phyloP scores from a whole-genome alignment of 2,329 filamentous ascomycete species.

The Bimuria novae-zelandiae region DNA sequence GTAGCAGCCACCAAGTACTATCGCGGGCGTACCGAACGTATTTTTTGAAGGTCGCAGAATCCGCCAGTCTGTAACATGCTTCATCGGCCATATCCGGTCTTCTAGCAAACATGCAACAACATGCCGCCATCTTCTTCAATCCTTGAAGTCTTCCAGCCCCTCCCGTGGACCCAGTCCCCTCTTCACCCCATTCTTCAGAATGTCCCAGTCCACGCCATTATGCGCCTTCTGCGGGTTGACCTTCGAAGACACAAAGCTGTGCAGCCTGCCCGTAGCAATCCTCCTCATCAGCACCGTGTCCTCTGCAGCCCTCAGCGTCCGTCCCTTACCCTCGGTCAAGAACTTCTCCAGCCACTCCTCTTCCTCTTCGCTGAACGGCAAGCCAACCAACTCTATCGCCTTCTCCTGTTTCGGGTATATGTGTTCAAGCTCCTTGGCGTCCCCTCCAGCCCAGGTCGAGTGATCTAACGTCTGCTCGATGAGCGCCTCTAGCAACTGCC shows the following conservation, averaged over 20 bases:
- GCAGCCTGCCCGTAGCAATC: conserved; percentile 68
- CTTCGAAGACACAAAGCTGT: conserved; percentile 46
- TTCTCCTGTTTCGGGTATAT: conserved; percentile 54
- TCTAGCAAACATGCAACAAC: too few relatives aligned
- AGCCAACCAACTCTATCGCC: conserved; percentile 70
- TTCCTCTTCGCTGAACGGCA: conserved; percentile 73
- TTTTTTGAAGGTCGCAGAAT: too few relatives aligned
- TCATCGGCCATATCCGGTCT: too few relatives aligned
- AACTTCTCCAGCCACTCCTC: conserved; percentile 75
- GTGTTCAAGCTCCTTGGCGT: conserved; percentile 9
- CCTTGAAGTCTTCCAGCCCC: conserved; percentile 25
- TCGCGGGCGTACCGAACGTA: too few relatives aligned
- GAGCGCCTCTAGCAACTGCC: conserved; percentile 69
- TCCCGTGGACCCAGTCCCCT: conserved; percentile 43
- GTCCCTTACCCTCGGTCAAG: conserved; percentile 67
- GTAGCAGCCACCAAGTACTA: too few relatives aligned
- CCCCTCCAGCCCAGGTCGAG: conserved; percentile 15
- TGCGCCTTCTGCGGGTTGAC: conserved; percentile 49
- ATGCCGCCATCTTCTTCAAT: neutral
- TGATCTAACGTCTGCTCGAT: conserved; percentile 49
- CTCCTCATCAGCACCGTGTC: conserved; percentile 76
- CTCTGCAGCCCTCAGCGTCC: conserved; percentile 66
- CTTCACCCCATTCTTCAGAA: conserved; percentile 42
- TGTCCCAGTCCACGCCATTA: conserved; percentile 59
- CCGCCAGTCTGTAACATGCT: too few relatives aligned